A percentile compares a stretch with the other conserved stretches of the same genome.
These are phyloP conservation scores for Fusarium sp. DNA, from an alignment of 2,329 filamentous ascomycete species.

Conservation along the genomic window DNA sequence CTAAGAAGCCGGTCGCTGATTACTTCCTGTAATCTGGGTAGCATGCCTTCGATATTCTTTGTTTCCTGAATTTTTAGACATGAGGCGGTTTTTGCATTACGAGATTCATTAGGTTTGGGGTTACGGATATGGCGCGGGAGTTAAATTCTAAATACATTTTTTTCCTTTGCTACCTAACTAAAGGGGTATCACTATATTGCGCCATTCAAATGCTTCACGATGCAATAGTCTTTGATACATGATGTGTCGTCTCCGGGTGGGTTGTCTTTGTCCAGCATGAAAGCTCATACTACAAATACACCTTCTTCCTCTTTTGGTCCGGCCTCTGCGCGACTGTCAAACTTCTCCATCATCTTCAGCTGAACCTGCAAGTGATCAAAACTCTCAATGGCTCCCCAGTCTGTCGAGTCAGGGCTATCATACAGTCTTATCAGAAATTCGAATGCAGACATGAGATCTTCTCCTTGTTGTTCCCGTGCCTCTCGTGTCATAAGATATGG, in stretches of 20 bases:
- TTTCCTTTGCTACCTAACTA: conserved; percentile 19
- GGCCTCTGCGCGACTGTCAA: conserved; percentile 9
- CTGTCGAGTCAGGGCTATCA: background rate
- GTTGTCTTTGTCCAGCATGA: background rate
- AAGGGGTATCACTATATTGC: conserved; percentile 28
- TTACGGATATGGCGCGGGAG: conserved; percentile 42
- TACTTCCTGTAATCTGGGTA: conserved; percentile 79
- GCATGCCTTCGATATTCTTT: background rate
- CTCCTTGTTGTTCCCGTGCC: background rate
- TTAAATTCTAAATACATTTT: conserved; percentile 30
- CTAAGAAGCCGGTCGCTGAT: conserved; percentile 97
- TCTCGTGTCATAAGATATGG: conserved; percentile 23
- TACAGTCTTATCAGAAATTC: conserved; percentile 18
- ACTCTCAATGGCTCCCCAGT: conserved; percentile 23
- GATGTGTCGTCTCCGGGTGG: background rate
- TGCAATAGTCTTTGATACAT: conserved; percentile 1
- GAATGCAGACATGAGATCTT: background rate
- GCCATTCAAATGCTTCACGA: conserved; percentile 28
- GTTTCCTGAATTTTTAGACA: conserved; percentile 15
- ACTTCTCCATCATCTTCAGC: conserved; percentile 6
- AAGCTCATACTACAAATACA: conserved; percentile 19
- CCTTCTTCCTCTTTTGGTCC: conserved; percentile 10
- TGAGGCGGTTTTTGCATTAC: conserved; percentile 34
- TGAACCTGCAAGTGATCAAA: conserved; percentile 14
- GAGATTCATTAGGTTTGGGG: conserved; percentile 31